Conservation (phyloP, 352 stramenopile species). For the Blastocystis sp. region DNA sequence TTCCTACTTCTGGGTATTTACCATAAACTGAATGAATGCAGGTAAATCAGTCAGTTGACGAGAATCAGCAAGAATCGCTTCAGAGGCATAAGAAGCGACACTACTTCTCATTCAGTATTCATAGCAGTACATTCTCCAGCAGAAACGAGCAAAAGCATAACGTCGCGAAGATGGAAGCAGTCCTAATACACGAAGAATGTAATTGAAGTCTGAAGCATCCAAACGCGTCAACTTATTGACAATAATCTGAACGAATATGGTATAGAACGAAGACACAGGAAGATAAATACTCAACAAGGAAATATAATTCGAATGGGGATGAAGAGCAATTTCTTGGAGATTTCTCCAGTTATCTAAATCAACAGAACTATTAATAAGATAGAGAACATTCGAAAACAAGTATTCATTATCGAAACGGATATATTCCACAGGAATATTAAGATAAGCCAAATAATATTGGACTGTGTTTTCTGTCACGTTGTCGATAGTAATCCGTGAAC, state of each 20-base stretch:
- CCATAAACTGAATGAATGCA: constrained; percentile 14
- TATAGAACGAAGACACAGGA: constrained; percentile 35
- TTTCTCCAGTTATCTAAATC: constrained; percentile 45
- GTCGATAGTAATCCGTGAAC: neutral
- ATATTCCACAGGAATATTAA: constrained; percentile 61
- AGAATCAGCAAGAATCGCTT: neutral
- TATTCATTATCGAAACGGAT: constrained; percentile 22
- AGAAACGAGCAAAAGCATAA: constrained; percentile 59
- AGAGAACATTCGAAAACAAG: neutral
- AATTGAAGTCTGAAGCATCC: neutral
- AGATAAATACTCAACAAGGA: constrained; percentile 10
- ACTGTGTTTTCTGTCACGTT: constrained; percentile 54
- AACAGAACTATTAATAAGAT: neutral
- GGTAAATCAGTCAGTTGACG: neutral
- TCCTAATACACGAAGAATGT: constrained; percentile 20
- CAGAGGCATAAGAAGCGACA: neutral
- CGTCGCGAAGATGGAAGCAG: neutral
- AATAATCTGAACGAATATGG: constrained; percentile 58
- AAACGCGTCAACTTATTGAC: constrained; percentile 26
- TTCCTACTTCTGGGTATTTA: neutral
- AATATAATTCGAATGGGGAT: constrained; percentile 12
- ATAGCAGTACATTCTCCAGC: neutral
- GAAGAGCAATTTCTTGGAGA: constrained; percentile 6
- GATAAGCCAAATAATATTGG: constrained; percentile 40
- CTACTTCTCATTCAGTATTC: neutral